Evolutionary conservation across 441 rosid species (phyloP).

Genomic region (Breynia disticha): DNA sequence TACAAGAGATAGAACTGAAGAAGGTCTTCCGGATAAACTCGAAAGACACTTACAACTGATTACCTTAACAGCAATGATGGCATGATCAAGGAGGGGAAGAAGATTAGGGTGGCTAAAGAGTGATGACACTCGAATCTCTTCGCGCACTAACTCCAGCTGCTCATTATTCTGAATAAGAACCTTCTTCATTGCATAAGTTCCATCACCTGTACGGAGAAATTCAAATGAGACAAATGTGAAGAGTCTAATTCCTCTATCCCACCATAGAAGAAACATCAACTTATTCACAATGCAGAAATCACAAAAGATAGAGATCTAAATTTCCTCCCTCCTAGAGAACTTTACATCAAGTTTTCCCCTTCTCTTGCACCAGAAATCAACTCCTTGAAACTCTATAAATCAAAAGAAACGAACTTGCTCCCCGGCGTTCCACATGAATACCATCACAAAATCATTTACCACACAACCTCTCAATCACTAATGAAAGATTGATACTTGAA

Average conservation of each 20-base stretch:
- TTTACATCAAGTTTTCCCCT: too few relatives aligned
- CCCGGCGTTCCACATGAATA: too few relatives aligned
- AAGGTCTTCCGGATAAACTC: background rate
- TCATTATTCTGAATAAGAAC: conserved; percentile 86
- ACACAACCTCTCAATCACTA: background rate
- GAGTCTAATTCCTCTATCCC: background rate
- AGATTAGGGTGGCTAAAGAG: conserved; percentile 77
- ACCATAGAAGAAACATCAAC: conserved; percentile 1
- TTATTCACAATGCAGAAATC: too few relatives aligned
- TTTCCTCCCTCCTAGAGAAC: too few relatives aligned
- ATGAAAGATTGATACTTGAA: background rate
- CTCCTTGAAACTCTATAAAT: too few relatives aligned
- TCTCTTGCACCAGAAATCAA: too few relatives aligned
- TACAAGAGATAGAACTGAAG: background rate
- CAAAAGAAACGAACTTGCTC: too few relatives aligned
- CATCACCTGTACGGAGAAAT: conserved; percentile 51
- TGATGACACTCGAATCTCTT: conserved; percentile 95
- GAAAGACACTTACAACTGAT: background rate
- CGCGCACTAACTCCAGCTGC: conserved; percentile 85
- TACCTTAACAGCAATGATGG: conserved; percentile 87
- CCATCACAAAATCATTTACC: background rate
- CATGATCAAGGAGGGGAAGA: conserved; percentile 98
- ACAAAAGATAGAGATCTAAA: too few relatives aligned
- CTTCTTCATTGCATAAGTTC: conserved; percentile 96
- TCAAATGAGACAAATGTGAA: too few relatives aligned